A percentile compares a stretch with the other conserved stretches of the same genome.
Conservation (phyloP, 2,329 filamentous ascomycete species). For the Phyllosticta citriasiana region DNA sequence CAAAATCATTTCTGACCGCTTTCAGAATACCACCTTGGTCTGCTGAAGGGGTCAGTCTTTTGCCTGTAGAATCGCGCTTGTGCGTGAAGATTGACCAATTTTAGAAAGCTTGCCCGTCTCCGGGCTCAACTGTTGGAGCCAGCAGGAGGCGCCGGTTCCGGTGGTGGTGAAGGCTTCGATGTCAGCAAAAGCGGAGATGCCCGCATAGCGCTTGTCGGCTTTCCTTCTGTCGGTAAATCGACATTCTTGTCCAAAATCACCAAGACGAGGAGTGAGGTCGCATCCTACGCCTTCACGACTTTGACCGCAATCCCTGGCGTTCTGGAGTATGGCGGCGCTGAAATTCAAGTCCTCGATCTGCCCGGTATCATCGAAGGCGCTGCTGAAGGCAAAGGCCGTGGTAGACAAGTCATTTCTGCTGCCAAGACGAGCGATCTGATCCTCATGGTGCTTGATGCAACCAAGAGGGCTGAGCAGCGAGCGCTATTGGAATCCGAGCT, state of each 20-base stretch:
- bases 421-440: conserved; percentile 98
- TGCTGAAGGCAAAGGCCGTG: conserved; percentile 88
- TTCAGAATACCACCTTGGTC: conserved; percentile 91
- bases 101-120: conserved; percentile 86
- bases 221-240: conserved; percentile 96
- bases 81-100: neutral
- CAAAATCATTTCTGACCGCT: conserved; percentile 27
- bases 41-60: conserved; percentile 75
- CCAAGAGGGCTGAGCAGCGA: conserved; percentile 89
- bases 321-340: conserved; percentile 91
- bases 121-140: conserved; percentile 92
- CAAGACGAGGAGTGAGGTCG: conserved; percentile 92
- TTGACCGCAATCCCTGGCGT: conserved; percentile 95
- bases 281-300: conserved; percentile 94
- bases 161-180: conserved; percentile 71
- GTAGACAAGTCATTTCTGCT: conserved; percentile 91
- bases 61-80: conserved; percentile 14
- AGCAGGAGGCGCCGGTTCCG: conserved; percentile 63
- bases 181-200: conserved; percentile 96
- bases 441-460: conserved; percentile 93
- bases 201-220: conserved; percentile 93
- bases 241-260: conserved; percentile 99
- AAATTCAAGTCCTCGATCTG: conserved; percentile 95
- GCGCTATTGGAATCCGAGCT: conserved; percentile 82
- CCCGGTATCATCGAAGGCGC: conserved; percentile 98